phyloP scores from a whole-genome alignment of 257 asterid species.

The Solanum boliviense region DNA sequence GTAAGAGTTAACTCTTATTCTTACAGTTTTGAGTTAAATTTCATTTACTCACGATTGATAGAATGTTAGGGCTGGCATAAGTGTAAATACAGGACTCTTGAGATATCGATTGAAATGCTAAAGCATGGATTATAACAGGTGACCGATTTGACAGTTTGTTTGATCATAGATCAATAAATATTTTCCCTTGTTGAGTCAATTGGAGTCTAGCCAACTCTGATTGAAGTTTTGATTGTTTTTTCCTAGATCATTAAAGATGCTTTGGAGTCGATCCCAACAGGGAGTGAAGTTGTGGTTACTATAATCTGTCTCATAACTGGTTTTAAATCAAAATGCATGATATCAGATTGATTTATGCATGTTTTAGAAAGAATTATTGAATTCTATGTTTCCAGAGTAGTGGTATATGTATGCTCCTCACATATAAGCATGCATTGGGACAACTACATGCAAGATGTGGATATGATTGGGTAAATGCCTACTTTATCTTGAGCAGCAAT shows the following conservation, averaged over 20 bases:
- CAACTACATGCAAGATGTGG: background rate
- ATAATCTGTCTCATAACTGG: background rate
- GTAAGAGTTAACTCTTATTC: background rate
- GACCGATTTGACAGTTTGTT: background rate
- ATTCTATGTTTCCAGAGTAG: background rate
- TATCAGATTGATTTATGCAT: background rate
- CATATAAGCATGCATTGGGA: background rate
- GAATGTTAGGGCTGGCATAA: background rate
- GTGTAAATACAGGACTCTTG: background rate
- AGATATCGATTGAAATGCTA: background rate
- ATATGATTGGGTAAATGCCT: background rate
- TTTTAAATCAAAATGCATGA: background rate
- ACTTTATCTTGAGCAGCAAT: background rate
- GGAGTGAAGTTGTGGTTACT: background rate
- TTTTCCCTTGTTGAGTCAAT: background rate
- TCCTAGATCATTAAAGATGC: background rate
- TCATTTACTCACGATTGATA: background rate
- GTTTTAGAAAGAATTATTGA: background rate
- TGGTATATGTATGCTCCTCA: background rate
- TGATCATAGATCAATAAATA: background rate
- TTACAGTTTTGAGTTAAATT: background rate
- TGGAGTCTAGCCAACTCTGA: background rate
- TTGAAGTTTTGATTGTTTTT: background rate
- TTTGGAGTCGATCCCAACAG: background rate
- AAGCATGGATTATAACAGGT: background rate